These are phyloP conservation scores for Physcomitrium patens DNA, from an alignment of 225 moss, liverwort and hornwort genomes.

Conservation along the genomic window DNA sequence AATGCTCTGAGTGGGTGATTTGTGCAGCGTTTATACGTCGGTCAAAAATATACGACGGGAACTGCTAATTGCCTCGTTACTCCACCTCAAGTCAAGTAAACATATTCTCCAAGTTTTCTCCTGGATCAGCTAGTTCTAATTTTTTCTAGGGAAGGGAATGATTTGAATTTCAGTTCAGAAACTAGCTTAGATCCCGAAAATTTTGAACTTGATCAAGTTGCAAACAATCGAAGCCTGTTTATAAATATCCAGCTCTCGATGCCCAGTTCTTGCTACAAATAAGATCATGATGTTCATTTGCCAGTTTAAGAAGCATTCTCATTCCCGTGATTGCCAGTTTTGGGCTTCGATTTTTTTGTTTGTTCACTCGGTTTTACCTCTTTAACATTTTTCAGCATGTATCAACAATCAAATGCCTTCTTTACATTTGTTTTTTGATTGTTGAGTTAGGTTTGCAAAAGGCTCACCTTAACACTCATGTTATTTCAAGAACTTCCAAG, in stretches of 20 bases:
- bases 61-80: slow-evolving; percentile 77
- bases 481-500: slow-evolving; percentile 10
- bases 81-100: slow-evolving; percentile 79
- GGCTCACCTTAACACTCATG: neutral
- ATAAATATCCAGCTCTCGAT: neutral
- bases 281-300: neutral
- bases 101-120: slow-evolving; percentile 18
- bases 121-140: slow-evolving; percentile 13
- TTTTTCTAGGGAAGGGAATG: slow-evolving; percentile 14
- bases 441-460: slow-evolving; percentile 5
- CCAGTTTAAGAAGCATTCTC: neutral
- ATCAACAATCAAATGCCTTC: slow-evolving; percentile 1
- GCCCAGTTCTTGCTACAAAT: neutral
- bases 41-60: slow-evolving; percentile 50
- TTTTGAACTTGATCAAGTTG: slow-evolving; percentile 26
- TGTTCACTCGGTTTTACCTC: slow-evolving; percentile 3
- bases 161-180: neutral
- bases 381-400: slow-evolving; percentile 10
- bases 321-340: neutral
- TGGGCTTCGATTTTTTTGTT: neutral
- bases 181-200: slow-evolving; percentile 7
- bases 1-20: slow-evolving; percentile 13
- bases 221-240: slow-evolving; percentile 10
- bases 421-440: slow-evolving; percentile 9
- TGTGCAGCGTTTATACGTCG: slow-evolving; percentile 76